These are phyloP conservation scores for Hypsizygus marmoreus DNA, from an alignment of 768 basidiomycete genomes.

Conservation along the genomic window DNA sequence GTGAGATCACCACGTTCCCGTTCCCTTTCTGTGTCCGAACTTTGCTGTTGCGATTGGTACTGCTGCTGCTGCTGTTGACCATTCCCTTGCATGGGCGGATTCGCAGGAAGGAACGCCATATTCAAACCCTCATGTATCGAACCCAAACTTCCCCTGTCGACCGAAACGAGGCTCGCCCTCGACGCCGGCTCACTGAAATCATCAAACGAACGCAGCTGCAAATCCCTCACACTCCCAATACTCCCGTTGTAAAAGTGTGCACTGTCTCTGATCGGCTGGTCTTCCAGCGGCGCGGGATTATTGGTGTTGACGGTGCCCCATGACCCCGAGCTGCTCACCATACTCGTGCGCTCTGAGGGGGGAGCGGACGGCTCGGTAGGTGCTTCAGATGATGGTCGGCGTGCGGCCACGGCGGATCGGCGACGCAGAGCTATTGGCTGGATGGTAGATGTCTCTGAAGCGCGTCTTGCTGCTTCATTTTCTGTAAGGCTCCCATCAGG, in stretches of 20 bases:
- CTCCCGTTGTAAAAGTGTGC: conserved; percentile 8
- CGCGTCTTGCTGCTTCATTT: neutral
- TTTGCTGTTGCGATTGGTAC: no score
- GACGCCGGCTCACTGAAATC: no score
- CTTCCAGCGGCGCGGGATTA: neutral
- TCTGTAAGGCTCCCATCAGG: conserved; percentile 4
- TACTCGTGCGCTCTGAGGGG: conserved; percentile 1
- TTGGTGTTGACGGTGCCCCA: conserved; percentile 16
- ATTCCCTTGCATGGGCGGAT: no score
- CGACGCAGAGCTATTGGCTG: neutral
- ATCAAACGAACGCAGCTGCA: conserved; percentile 8
- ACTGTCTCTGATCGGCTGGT: conserved; percentile 1
- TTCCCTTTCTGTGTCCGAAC: no score
- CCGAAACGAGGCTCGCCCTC: no score
- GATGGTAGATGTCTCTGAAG: neutral
- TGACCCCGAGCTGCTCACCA: conserved; percentile 1
- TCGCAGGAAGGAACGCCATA: no score
- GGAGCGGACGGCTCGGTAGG: neutral
- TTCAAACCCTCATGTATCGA: no score
- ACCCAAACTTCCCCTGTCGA: no score
- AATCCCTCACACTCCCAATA: conserved; percentile 9
- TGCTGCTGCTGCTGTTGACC: no score
- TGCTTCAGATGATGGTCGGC: neutral
- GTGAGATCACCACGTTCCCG: no score
- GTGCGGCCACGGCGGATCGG: conserved; percentile 3